Evolutionary conservation across 345 rosid species (phyloP), one percentile per base, ranked within the genome.

Genomic region (Cardamine chenopodiifolia): DNA sequence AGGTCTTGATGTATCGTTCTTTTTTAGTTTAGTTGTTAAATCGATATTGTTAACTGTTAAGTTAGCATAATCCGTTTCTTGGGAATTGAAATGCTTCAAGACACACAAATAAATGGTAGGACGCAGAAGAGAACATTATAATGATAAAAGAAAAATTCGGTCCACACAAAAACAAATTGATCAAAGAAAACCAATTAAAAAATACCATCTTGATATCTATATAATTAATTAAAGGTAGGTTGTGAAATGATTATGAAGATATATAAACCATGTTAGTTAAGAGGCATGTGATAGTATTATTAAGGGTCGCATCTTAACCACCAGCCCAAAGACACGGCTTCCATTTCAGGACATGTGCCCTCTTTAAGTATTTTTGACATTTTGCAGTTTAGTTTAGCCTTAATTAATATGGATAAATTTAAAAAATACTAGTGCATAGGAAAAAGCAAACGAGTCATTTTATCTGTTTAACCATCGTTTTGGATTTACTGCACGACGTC

Each of bases 241-340:
- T 45, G 34, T 29, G 65, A 70, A 44, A 70, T 70, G 56, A 70
- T 57, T 70, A 57, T 8, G 45, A 20, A 45, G 56, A 20, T 57
- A 13, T 20, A 70, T 70, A 44, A 69, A 56, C 42, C 66, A 70
- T 44, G 66, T 57, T 70, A 23, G 44, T 58, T 57, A 70, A 29
- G 66, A 32, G 34, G 25, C 74, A 70, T 70, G 74, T 70, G 74
- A 45, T 20, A 0, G 44, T 58, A 70, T 70, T 70, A 70, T 70
- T 70, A 31, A 44, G 57, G 12, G 65, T 44, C 47, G 57, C 57
- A 57, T 70, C 66, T 70, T 45, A 58, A 58, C 66, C 29, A 58
- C 66, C 66, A 45, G 34, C 63, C 57, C 29, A 58, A 31, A 39
- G 40, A 58, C 56, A 31, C 34, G 8, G 66, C 32, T 70, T 57